Base-by-base conservation (phyloP, 202 grass and related monocot genomes). In the Eragrostis tef region DNA sequence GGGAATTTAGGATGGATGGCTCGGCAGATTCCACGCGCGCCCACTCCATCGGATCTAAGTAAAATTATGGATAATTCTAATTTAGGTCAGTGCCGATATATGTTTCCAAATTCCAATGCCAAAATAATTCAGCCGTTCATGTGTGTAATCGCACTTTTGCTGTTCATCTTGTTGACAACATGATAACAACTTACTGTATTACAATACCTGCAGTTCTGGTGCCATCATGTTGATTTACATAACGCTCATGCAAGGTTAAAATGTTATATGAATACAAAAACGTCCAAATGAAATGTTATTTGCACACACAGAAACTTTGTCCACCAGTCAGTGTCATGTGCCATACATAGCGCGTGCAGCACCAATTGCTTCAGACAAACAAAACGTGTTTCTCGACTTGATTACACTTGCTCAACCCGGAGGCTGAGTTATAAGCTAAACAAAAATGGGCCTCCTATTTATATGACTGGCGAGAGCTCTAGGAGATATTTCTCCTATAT, bases 391-490 rank as follows among this genome's bases (percentile, higher is more conserved):
- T 79, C 61, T 50, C 67, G 12, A 52, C 47, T 65, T 71, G 36
- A 24, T 83, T 67, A 66, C 74, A 85, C 13, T 79, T 81, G 48
- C 48, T 74, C 82, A 83, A 84, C 71, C 29, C 79, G 27, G 66
- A 84, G 45, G 25, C 48, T 68, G 58, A 36, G 42, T 62, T 60
- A 39, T 73, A 68, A 85, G n/a, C 1, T 31, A 31, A 31, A 71
- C 58, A 82, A 86, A 88, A 87, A 56, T 82, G 58, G 49, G 15
- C 49, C 78, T 69, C 49, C 78, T 75, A 80, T 70, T 85, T 11
- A 86, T n/a, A 62, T 46, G 77, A 57, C 25, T 41, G 17, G 14
- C 13, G 16, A 58, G 5, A 74, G 12, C 68, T 57, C 15, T 54
- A 15, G 44, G 43, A 73, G 24, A 77, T 48, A 44, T 42, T 12